These are phyloP conservation scores for Oropetium thomaeum DNA, from an alignment of 176 grass and related monocot genomes.

Conservation along the genomic window DNA sequence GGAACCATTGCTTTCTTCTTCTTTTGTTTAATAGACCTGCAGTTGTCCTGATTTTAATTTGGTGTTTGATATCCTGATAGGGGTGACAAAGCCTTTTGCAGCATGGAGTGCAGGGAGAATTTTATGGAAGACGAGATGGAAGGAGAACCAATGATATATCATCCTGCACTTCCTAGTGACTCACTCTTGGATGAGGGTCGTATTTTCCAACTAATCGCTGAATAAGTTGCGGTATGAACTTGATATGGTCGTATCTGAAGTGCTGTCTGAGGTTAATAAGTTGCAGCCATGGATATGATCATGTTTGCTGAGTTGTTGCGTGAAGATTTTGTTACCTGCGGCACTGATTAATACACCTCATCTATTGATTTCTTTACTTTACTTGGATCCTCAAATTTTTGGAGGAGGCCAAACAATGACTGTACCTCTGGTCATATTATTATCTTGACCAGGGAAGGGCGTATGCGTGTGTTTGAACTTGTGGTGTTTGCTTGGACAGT, in stretches of 20 bases:
- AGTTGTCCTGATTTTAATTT: constrained; percentile 16
- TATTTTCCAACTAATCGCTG: constrained; percentile 56
- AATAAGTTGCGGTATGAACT: constrained; percentile 41
- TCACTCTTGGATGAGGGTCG: background rate
- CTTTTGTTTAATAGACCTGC: background rate
- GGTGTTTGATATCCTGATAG: constrained; percentile 34
- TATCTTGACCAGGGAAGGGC: constrained; percentile 53
- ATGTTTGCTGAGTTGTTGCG: constrained; percentile 40
- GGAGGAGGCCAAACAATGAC: constrained; percentile 44
- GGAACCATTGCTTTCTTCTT: background rate
- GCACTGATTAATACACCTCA: constrained; percentile 39
- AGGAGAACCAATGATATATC: constrained; percentile 30
- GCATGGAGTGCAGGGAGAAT: constrained; percentile 60
- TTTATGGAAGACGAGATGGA: constrained; percentile 69
- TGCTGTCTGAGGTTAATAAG: constrained; percentile 82
- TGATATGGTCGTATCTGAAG: constrained; percentile 51
- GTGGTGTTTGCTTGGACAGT: constrained; percentile 32
- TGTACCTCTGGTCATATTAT: constrained; percentile 58
- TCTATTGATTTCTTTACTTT: constrained; percentile 44
- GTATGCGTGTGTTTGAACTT: constrained; percentile 30
- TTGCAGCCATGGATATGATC: constrained; percentile 74
- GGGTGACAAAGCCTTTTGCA: constrained; percentile 84
- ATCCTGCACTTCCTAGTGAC: constrained; percentile 10
- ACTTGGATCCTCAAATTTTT: constrained; percentile 53
- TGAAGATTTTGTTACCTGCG: constrained; percentile 50